A percentile compares a stretch with the other conserved stretches of the same genome.
Conservation (phyloP, 2,329 filamentous ascomycete species). For the Ilyonectria mors-panacis region DNA sequence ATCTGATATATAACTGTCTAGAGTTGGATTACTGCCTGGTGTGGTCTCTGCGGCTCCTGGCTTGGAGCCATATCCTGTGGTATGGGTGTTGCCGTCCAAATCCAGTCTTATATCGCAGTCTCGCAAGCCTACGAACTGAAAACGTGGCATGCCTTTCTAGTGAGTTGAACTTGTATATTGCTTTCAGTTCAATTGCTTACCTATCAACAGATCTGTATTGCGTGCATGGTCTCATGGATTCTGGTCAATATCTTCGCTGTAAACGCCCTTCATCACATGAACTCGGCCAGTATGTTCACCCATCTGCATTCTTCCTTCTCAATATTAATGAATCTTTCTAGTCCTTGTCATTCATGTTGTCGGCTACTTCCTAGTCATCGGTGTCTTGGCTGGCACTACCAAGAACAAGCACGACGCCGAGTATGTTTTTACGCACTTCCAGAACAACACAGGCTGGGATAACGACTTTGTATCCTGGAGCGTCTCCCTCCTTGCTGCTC, state of each 20-base stretch:
- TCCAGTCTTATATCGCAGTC: constrained; percentile 10
- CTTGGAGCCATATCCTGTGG: constrained; percentile 9
- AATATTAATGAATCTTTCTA: background rate
- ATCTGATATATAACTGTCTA: background rate
- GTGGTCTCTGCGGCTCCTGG: constrained; percentile 7
- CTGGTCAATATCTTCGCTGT: constrained; percentile 3
- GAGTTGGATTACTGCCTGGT: constrained; percentile 15
- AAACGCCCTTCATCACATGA: constrained; percentile 1
- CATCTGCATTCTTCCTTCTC: no score
- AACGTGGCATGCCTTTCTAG: constrained; percentile 14
- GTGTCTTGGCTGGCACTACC: constrained; percentile 4
- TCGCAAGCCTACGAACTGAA: constrained; percentile 8
- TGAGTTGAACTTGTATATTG: background rate
- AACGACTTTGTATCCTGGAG: constrained; percentile 15
- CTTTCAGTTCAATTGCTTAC: background rate
- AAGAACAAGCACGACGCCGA: constrained; percentile 8
- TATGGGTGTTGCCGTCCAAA: constrained; percentile 13
- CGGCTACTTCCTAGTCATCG: constrained; percentile 9
- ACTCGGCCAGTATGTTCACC: constrained; percentile 1
- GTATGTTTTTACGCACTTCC: constrained; percentile 10
- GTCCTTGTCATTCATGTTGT: constrained; percentile 10
- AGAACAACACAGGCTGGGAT: constrained; percentile 8
- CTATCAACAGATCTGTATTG: constrained; percentile 1
- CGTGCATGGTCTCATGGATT: constrained; percentile 9
- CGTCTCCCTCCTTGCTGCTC: constrained; percentile 4